Evolutionary conservation across 2,329 filamentous ascomycete species (phyloP).

Genomic region (Neopestalotiopsis sp.): DNA sequence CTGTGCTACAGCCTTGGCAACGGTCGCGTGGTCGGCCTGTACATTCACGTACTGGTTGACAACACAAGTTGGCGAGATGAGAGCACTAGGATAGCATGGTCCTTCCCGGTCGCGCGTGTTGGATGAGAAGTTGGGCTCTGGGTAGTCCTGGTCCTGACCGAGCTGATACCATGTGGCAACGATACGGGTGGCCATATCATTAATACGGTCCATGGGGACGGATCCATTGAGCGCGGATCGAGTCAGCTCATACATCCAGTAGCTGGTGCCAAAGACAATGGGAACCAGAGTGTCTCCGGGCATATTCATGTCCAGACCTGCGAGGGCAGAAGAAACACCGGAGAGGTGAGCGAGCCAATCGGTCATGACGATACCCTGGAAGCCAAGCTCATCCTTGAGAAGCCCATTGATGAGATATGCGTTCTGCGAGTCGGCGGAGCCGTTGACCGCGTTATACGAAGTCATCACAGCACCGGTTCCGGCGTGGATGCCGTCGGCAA

Average conservation of each 20-base stretch:
- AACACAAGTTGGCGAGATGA: constrained; percentile 63
- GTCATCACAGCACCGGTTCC: constrained; percentile 86
- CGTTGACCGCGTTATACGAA: constrained; percentile 76
- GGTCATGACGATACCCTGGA: constrained; percentile 73
- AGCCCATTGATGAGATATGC: constrained; percentile 71
- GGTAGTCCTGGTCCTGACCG: constrained; percentile 63
- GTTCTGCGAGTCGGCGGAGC: constrained; percentile 70
- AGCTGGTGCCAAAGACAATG: constrained; percentile 51
- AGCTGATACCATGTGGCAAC: constrained; percentile 64
- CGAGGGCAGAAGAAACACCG: constrained; percentile 74
- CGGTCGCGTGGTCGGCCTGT: constrained; percentile 53
- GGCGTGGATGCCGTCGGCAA: constrained; percentile 75
- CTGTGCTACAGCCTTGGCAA: constrained; percentile 59
- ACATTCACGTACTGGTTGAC: constrained; percentile 75
- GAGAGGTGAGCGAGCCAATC: constrained; percentile 80
- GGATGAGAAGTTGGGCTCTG: constrained; percentile 62
- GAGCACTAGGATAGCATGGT: constrained; percentile 59
- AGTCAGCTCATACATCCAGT: constrained; percentile 62
- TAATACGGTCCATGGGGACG: constrained; percentile 59
- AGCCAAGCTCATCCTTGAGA: constrained; percentile 75
- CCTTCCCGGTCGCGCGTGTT: constrained; percentile 62
- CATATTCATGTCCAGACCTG: constrained; percentile 71
- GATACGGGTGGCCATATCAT: constrained; percentile 60
- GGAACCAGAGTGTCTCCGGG: constrained; percentile 59
- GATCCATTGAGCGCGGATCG: constrained; percentile 60